These are phyloP conservation scores for Tripterygium wilfordii DNA, from an alignment of 177 flowering plant species.

Conservation along the genomic window DNA sequence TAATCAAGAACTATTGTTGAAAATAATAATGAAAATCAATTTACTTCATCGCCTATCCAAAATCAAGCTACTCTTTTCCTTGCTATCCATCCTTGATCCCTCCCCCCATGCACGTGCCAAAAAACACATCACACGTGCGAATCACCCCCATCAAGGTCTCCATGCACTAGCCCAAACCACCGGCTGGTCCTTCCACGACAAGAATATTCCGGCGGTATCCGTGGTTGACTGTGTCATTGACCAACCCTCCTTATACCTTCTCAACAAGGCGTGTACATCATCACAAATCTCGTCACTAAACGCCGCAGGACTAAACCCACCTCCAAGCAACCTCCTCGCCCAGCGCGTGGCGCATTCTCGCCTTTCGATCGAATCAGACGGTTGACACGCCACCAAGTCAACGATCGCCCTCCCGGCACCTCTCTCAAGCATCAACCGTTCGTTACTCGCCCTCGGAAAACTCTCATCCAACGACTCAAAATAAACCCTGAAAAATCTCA, in stretches of 20 bases:
- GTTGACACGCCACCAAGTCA: slow-evolving; percentile 65
- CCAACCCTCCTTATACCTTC: slow-evolving; percentile 71
- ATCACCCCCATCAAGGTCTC: slow-evolving; percentile 65
- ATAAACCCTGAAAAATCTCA: slow-evolving; percentile 77
- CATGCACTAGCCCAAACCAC: slow-evolving; percentile 96
- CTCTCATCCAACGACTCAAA: slow-evolving; percentile 79
- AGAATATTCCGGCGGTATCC: slow-evolving; percentile 58
- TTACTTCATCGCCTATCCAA: too few relatives aligned
- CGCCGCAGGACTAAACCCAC: slow-evolving; percentile 36
- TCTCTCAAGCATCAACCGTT: slow-evolving; percentile 78
- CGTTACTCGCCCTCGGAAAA: slow-evolving; percentile 69
- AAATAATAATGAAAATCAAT: too few relatives aligned
- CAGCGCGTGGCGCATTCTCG: slow-evolving; percentile 71
- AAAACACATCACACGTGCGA: too few relatives aligned
- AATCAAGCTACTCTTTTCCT: too few relatives aligned
- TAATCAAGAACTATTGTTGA: too few relatives aligned
- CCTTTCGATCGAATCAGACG: slow-evolving; percentile 56
- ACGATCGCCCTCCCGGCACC: slow-evolving; percentile 71
- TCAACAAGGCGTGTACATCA: slow-evolving; percentile 68
- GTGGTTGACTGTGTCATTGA: slow-evolving; percentile 36
- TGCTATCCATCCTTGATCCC: too few relatives aligned
- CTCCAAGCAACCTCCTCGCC: slow-evolving; percentile 41
- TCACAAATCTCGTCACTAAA: slow-evolving; percentile 81
- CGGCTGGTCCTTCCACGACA: slow-evolving; percentile 86
- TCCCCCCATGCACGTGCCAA: too few relatives aligned